Evolutionary conservation across 176 grass and related monocot genomes (phyloP), one percentile per base, ranked within the genome.

Genomic region (Carex cristatella): DNA sequence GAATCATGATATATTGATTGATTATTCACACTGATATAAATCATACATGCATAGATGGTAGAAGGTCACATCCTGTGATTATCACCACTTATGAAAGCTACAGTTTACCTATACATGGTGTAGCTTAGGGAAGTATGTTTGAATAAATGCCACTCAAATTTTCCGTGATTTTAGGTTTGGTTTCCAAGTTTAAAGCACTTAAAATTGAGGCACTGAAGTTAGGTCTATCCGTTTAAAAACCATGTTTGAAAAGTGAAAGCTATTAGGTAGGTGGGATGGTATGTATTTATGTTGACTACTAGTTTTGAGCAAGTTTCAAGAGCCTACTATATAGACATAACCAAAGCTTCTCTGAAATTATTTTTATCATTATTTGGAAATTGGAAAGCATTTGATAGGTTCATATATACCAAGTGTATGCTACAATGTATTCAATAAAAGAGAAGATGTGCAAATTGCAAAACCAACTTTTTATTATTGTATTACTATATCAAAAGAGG

Each of bases 61-160:
- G 65, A 83, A 49, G 42, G 61, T 83, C 81, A 83, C 40, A 67
- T 83, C 81, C 30, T 66, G 9, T 54, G 81, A 83, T 83, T 83
- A 62, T 83, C 42, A 53, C 37, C 81, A 53, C 61, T 83, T 38
- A n/a, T 10, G 63, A 83, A 83, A 83, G 28, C 61, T 33, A 83
- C 63, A 67, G 23, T 44, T 83, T 54, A 83, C 81, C 81, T 56
- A 18, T 83, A 83, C 23, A 69, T 67, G 81, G 44, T 67, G 19
- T 55, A 83, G 11, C 81, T 67, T 83, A 31, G 19, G 48, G 40
- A 68, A 68, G 81, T 55, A 83, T 66, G 63, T 61, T 81, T 62
- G 28, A 30, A 55, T 83, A 83, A 83, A 46, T 83, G 63, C 23
- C 13, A 51, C 40, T 83, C 9, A 61, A 67, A 53, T 14, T 31